phyloP scores from a whole-genome alignment of 495 filamentous ascomycete species.

The Opeltia flavorubescens region DNA sequence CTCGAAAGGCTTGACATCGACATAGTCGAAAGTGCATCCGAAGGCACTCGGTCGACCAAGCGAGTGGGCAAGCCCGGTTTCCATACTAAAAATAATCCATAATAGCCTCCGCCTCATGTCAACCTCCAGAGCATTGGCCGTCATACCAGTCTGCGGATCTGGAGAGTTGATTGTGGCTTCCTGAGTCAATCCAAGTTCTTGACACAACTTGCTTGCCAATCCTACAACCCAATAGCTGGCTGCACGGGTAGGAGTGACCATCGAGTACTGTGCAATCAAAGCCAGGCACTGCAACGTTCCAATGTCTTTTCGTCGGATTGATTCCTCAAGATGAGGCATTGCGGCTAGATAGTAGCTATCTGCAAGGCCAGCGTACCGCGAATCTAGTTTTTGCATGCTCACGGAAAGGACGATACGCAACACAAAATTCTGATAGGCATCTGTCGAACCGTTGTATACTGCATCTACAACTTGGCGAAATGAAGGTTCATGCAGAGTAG shows the following conservation, averaged over 20 bases:
- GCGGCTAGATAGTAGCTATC: constrained; percentile 87
- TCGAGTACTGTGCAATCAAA: constrained; percentile 79
- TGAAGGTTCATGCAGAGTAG: constrained; percentile 68
- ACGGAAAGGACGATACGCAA: constrained; percentile 83
- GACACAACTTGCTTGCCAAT: constrained; percentile 67
- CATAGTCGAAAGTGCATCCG: constrained; percentile 60
- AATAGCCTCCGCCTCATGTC: constrained; percentile 80
- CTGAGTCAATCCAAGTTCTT: constrained; percentile 70
- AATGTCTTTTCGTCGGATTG: constrained; percentile 67
- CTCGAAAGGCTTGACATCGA: constrained; percentile 72
- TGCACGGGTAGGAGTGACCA: constrained; percentile 78
- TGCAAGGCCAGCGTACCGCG: constrained; percentile 67
- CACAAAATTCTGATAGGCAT: constrained; percentile 74
- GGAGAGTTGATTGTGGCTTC: constrained; percentile 58
- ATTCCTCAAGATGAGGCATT: constrained; percentile 61
- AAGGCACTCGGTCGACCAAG: constrained; percentile 75
- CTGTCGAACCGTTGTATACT: constrained; percentile 59
- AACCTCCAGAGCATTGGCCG: constrained; percentile 50
- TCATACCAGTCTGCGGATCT: constrained; percentile 10
- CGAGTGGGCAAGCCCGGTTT: constrained; percentile 72
- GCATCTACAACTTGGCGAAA: constrained; percentile 64
- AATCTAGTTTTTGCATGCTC: constrained; percentile 75
- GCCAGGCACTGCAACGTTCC: constrained; percentile 81
- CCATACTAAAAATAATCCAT: constrained; percentile 77
- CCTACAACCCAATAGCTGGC: constrained; percentile 87